Conservation (phyloP, 2,329 filamentous ascomycete genomes). For the Botrytis squamosa region DNA sequence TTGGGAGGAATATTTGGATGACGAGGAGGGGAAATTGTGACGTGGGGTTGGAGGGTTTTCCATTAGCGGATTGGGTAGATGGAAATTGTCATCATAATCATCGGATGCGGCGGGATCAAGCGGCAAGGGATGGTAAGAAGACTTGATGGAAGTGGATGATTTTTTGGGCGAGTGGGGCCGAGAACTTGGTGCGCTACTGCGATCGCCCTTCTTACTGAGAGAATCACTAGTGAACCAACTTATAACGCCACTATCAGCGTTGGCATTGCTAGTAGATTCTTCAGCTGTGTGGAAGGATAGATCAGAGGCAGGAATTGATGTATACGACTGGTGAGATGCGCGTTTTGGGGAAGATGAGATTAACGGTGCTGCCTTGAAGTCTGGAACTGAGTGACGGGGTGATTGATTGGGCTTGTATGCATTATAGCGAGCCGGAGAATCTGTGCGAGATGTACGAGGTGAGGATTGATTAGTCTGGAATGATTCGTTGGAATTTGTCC, state of each 20-base stretch:
- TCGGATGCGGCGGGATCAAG: slow-evolving; percentile 6
- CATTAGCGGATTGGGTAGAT: slow-evolving; percentile 52
- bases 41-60: slow-evolving; percentile 47
- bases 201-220: slow-evolving; percentile 28
- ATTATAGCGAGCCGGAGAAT: slow-evolving; percentile 57
- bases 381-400: slow-evolving; percentile 46
- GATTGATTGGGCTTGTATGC: slow-evolving; percentile 47
- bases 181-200: slow-evolving; percentile 26
- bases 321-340: slow-evolving; percentile 52
- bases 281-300: slow-evolving; percentile 25
- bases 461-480: slow-evolving; percentile 51
- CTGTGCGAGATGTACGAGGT: slow-evolving; percentile 53
- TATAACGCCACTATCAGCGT: background rate
- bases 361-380: slow-evolving; percentile 49
- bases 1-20: slow-evolving; percentile 42
- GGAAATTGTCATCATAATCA: slow-evolving; percentile 44
- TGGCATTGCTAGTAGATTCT: background rate
- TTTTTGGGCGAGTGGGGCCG: slow-evolving; percentile 35
- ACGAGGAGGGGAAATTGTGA: slow-evolving; percentile 33
- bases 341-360: slow-evolving; percentile 37
- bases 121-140: slow-evolving; percentile 32
- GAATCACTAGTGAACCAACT: slow-evolving; percentile 38
- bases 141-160: slow-evolving; percentile 17
- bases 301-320: slow-evolving; percentile 45
- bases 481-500: slow-evolving; percentile 60